phyloP scores from a whole-genome alignment of 257 asterid species.

The Ehretia macrophylla region DNA sequence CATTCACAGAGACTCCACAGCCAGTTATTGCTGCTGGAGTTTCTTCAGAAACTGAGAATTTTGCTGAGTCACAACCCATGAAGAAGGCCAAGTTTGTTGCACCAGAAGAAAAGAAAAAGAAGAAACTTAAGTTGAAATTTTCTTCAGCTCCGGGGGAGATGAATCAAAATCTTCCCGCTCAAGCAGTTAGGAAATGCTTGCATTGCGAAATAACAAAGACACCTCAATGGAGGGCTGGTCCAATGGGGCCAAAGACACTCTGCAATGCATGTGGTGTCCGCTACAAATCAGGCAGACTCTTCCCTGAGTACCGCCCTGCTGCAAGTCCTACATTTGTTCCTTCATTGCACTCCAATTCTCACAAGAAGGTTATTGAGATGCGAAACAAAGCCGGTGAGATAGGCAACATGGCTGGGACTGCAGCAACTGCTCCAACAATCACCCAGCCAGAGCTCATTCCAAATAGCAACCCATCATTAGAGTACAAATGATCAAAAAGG shows the following conservation, averaged over 20 bases:
- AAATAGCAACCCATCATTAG: slow-evolving; percentile 11
- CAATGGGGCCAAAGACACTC: slow-evolving; percentile 57
- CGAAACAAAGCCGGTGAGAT: slow-evolving; percentile 21
- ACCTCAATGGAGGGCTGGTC: slow-evolving; percentile 66
- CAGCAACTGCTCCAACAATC: slow-evolving; percentile 4
- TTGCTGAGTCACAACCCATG: slow-evolving; percentile 36
- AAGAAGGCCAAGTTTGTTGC: slow-evolving; percentile 22
- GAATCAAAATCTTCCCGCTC: slow-evolving; percentile 24
- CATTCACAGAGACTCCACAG: slow-evolving; percentile 29
- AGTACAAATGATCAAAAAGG: slow-evolving; percentile 10
- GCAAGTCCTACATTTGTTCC: slow-evolving; percentile 61
- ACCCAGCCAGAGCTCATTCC: slow-evolving; percentile 21
- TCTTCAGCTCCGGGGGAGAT: slow-evolving; percentile 16
- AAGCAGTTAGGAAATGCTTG: slow-evolving; percentile 46
- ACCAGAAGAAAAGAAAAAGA: slow-evolving; percentile 45
- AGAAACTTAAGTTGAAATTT: slow-evolving; percentile 39
- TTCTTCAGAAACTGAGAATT: slow-evolving; percentile 32
- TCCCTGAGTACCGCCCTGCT: slow-evolving; percentile 57
- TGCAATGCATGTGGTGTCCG: slow-evolving; percentile 67
- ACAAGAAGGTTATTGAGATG: slow-evolving; percentile 59
- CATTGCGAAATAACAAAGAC: slow-evolving; percentile 62
- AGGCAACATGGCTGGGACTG: background rate
- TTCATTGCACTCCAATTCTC: slow-evolving; percentile 50
- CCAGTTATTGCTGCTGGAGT: slow-evolving; percentile 25
- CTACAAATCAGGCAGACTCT: slow-evolving; percentile 53